Conservation (phyloP, 331 rosid genomes). For the Cydonia oblonga region DNA sequence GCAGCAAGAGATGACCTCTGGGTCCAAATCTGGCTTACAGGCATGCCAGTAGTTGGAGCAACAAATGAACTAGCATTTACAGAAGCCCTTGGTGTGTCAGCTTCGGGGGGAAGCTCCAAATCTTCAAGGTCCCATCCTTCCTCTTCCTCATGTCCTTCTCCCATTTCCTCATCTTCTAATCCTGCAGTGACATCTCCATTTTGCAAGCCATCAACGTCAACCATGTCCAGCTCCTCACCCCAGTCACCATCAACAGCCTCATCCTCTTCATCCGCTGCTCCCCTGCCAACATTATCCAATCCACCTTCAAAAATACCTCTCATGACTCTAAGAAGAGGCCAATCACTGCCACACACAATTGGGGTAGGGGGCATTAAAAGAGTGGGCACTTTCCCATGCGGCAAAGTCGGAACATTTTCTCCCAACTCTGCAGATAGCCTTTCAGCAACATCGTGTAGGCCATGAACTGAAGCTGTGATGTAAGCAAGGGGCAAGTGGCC, state of each 20-base stretch:
- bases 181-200: conserved; percentile 57
- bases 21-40: conserved; percentile 87
- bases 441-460: conserved; percentile 71
- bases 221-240: conserved; percentile 79
- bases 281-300: conserved; percentile 38
- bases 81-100: conserved; percentile 72
- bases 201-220: conserved; percentile 52
- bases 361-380: conserved; percentile 78
- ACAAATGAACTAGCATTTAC: conserved; percentile 46
- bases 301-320: conserved; percentile 84
- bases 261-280: conserved; percentile 49
- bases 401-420: conserved; percentile 66
- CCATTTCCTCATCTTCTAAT: conserved; percentile 52
- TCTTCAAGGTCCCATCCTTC: conserved; percentile 97
- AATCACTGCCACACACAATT: conserved; percentile 64
- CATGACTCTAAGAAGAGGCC: conserved; percentile 93
- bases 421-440: conserved; percentile 78
- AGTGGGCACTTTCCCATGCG: conserved; percentile 58
- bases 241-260: conserved; percentile 72
- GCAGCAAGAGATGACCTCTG: conserved; percentile 95
- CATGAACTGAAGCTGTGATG: conserved; percentile 68
- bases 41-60: conserved; percentile 91
- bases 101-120: conserved; percentile 75
- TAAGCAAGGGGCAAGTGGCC: conserved; percentile 94
- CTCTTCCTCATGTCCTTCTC: conserved; percentile 71